Percentiles rank a stretch among this genome's conserved stretches.
Evolutionary conservation across 2,329 filamentous ascomycete genomes (phyloP).

Genomic region (Aspergillus hiratsukae): DNA sequence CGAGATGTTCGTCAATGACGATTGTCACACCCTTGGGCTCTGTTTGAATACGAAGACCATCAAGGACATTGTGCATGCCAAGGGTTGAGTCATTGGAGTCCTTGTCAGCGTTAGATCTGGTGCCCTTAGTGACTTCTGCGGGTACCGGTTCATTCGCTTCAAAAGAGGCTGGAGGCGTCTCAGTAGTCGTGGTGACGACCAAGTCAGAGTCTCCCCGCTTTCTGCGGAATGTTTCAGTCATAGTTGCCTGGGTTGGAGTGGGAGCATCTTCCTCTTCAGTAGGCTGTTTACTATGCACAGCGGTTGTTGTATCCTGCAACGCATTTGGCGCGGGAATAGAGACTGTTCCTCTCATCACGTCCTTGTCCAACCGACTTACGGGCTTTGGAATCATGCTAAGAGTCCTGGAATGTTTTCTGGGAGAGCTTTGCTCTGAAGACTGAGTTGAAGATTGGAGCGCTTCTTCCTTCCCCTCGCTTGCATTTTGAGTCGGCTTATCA

Average conservation of each 20-base stretch:
- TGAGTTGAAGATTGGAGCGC: not conserved
- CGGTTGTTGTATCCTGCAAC: not conserved
- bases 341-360: not conserved
- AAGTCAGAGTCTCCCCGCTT: not conserved
- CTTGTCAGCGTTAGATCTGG: not conserved
- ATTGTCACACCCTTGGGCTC: constrained; percentile 1
- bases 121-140: not conserved
- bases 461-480: not conserved
- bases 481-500: not conserved
- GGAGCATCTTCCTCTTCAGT: not conserved
- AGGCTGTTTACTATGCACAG: not conserved
- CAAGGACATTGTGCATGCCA: not conserved
- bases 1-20: not conserved
- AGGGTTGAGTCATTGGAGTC: not conserved
- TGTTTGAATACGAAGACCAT: not conserved
- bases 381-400: not conserved
- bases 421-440: not conserved
- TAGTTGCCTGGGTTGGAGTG: not conserved
- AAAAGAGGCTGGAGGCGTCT: not conserved
- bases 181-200: not conserved
- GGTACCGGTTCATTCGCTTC: not conserved
- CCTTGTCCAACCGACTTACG: not conserved
- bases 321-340: not conserved
- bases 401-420: not conserved
- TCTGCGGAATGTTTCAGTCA: not conserved